These are phyloP conservation scores for Oehlia diaphana DNA, from an alignment of 192 early-diverging fungal species.

Conservation along the genomic window DNA sequence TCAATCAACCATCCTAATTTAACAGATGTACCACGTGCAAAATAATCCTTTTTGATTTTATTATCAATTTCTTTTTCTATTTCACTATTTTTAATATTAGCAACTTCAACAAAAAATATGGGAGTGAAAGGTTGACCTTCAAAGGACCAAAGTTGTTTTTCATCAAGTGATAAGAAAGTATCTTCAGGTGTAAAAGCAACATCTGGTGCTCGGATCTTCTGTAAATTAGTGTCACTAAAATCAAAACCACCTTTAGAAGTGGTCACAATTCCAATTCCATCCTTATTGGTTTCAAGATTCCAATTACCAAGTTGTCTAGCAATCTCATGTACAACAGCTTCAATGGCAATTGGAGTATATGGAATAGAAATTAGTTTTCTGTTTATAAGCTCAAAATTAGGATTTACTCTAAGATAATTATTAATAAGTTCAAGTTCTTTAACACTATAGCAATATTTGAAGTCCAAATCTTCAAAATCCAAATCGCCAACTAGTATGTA, in stretches of 20 bases:
- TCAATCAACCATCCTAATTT: too few species aligned
- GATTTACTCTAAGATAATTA: background rate
- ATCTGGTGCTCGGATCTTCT: constrained; percentile 18
- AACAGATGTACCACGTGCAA: too few species aligned
- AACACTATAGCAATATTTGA: background rate
- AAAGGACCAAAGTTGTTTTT: constrained; percentile 25
- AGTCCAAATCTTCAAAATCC: background rate
- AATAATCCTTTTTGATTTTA: too few species aligned
- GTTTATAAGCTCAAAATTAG: background rate
- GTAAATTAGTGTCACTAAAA: too few species aligned
- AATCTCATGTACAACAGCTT: constrained; percentile 11
- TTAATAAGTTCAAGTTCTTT: constrained; percentile 20
- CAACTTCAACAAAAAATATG: constrained; percentile 22
- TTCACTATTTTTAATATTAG: too few species aligned
- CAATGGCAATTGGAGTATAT: constrained; percentile 8
- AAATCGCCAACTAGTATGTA: background rate
- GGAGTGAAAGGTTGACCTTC: constrained; percentile 13
- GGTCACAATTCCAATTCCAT: too few species aligned
- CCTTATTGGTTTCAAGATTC: constrained; percentile 9
- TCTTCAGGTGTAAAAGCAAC: constrained; percentile 5
- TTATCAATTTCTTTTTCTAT: too few species aligned
- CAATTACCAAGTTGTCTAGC: constrained; percentile 15
- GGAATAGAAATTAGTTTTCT: constrained; percentile 9
- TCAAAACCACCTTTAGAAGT: too few species aligned
- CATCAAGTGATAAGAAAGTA: background rate